Evolutionary conservation across 2,329 filamentous ascomycete species (phyloP).

Genomic region (Pseudogymnoascus sp.): DNA sequence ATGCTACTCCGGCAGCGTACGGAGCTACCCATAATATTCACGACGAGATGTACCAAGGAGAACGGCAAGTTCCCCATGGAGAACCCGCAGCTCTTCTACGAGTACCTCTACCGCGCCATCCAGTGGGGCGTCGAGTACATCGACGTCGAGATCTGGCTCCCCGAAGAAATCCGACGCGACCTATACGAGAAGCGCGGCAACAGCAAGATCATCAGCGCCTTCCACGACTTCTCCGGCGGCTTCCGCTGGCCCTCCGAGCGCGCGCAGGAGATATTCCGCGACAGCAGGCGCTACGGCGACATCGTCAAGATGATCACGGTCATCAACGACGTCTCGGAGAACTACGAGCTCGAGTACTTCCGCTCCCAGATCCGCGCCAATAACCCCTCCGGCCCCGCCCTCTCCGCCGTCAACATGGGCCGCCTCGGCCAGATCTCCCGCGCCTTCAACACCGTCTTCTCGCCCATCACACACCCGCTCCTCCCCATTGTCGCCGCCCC

Average conservation of each 20-base stretch:
- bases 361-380: conserved; percentile 65
- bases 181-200: conserved; percentile 65
- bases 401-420: conserved; percentile 83
- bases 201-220: conserved; percentile 84
- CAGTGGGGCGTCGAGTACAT: conserved; percentile 89
- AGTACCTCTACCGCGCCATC: conserved; percentile 74
- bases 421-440: conserved; percentile 78
- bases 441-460: conserved; percentile 70
- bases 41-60: conserved; percentile 71
- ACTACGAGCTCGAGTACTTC: conserved; percentile 87
- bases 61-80: conserved; percentile 83
- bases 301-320: conserved; percentile 89
- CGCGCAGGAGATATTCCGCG: conserved; percentile 63
- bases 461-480: conserved; percentile 69
- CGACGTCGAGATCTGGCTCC: conserved; percentile 81
- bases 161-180: conserved; percentile 61
- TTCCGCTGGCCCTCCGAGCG: conserved; percentile 75
- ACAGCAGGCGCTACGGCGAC: conserved; percentile 67
- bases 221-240: conserved; percentile 77
- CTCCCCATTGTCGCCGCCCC: conserved; percentile 78
- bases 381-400: conserved; percentile 59
- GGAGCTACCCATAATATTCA: conserved; percentile 85
- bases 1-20: conserved; percentile 78
- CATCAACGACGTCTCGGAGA: conserved; percentile 73
- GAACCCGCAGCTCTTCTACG: conserved; percentile 64